phyloP scores from a whole-genome alignment of 495 filamentous ascomycete genomes.

The Venustampulla echinocandica region DNA sequence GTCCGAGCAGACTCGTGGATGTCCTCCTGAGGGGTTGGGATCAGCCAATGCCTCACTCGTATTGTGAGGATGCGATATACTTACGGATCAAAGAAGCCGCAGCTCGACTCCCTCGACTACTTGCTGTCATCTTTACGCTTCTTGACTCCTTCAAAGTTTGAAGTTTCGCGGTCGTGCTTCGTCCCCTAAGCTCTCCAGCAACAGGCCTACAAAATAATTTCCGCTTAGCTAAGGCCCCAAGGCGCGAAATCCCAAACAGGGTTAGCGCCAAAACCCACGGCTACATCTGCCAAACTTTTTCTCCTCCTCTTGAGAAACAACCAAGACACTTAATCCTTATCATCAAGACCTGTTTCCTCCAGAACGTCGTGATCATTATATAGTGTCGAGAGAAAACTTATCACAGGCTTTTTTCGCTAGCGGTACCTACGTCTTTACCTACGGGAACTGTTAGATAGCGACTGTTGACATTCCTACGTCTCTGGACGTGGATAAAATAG shows the following conservation, averaged over 20 bases:
- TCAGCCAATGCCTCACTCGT: conserved; percentile 27
- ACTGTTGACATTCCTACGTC: conserved; percentile 16
- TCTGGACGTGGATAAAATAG: no score
- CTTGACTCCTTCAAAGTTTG: neutral
- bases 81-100: conserved; percentile 31
- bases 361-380: conserved; percentile 26
- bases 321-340: conserved; percentile 26
- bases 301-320: conserved; percentile 8
- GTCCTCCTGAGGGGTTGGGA: conserved; percentile 6
- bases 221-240: no score
- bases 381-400: conserved; percentile 22
- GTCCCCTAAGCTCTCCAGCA: no score
- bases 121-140: conserved; percentile 35
- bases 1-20: conserved; percentile 18
- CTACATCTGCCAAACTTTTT: no score
- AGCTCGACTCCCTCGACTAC: conserved; percentile 39
- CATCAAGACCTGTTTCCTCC: conserved; percentile 23
- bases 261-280: no score
- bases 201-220: no score
- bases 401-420: conserved; percentile 28
- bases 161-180: no score
- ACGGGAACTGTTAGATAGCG: conserved; percentile 27
- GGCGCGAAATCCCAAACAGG: no score
- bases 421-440: conserved; percentile 22
- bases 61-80: neutral